Conservation (phyloP, 2,329 filamentous ascomycete genomes). For the Colletotrichum aenigma region DNA sequence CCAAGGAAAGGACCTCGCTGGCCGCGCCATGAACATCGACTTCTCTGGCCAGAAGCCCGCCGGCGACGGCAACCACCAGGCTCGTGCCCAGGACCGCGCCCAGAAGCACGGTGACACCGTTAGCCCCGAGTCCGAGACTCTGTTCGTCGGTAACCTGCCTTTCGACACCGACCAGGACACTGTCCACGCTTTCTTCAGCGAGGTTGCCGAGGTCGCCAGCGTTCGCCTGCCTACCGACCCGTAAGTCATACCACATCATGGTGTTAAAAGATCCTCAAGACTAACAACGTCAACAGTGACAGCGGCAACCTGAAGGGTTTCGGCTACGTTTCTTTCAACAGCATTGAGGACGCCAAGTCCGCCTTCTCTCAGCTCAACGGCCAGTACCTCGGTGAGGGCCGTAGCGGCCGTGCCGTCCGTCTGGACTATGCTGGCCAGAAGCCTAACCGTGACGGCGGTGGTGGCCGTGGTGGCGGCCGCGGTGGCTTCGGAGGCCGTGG, state of each 20-base stretch:
- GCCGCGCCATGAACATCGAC: constrained; percentile 78
- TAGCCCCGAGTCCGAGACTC: constrained; percentile 81
- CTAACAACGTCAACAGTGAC: constrained; percentile 57
- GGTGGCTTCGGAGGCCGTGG: constrained; percentile 57
- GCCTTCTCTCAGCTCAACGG: constrained; percentile 76
- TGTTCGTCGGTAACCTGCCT: constrained; percentile 90
- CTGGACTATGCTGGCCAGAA: constrained; percentile 82
- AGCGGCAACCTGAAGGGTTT: constrained; percentile 88
- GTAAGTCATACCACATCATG: constrained; percentile 44
- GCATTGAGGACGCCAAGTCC: constrained; percentile 80
- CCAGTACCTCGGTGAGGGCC: constrained; percentile 62
- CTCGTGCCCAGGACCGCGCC: constrained; percentile 68
- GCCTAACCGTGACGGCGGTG: constrained; percentile 54
- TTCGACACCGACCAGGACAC: constrained; percentile 82
- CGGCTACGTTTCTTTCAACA: constrained; percentile 85
- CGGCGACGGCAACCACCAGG: constrained; percentile 52
- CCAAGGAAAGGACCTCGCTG: constrained; percentile 76
- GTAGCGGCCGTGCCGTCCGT: constrained; percentile 76
- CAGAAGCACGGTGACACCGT: constrained; percentile 77
- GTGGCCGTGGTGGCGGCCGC: constrained; percentile 57
- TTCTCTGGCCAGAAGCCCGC: constrained; percentile 72
- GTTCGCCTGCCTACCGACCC: constrained; percentile 88
- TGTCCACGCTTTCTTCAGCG: constrained; percentile 75
- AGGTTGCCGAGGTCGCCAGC: constrained; percentile 73
- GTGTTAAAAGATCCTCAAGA: not conserved